These are phyloP conservation scores for Aspergillus avenaceus DNA, from an alignment of 495 filamentous ascomycete genomes.

Conservation along the genomic window DNA sequence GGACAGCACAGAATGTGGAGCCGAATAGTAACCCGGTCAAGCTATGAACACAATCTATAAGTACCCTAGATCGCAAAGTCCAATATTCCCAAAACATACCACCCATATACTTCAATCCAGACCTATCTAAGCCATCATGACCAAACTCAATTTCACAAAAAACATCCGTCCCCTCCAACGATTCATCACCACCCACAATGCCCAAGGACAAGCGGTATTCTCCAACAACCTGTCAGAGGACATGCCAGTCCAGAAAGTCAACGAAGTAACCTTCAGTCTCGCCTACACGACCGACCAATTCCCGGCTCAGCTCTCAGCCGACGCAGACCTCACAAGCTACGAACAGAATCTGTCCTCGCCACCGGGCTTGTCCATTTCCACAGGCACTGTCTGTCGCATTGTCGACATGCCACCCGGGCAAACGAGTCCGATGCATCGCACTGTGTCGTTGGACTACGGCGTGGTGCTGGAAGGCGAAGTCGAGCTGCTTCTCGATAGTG, in stretches of 20 bases:
- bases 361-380: slow-evolving; percentile 46
- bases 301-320: slow-evolving; percentile 47
- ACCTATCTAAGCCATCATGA: slow-evolving; percentile 11
- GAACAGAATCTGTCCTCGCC: slow-evolving; percentile 31
- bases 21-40: neutral
- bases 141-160: slow-evolving; percentile 20
- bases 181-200: slow-evolving; percentile 38
- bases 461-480: slow-evolving; percentile 68
- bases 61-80: too few species aligned
- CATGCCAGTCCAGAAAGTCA: slow-evolving; percentile 21
- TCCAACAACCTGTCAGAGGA: slow-evolving; percentile 17
- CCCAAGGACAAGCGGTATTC: slow-evolving; percentile 30
- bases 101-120: neutral
- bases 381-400: slow-evolving; percentile 48
- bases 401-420: slow-evolving; percentile 60
- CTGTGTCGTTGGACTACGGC: slow-evolving; percentile 67
- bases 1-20: neutral
- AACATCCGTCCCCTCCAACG: slow-evolving; percentile 31
- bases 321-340: slow-evolving; percentile 43
- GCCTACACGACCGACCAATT: slow-evolving; percentile 50
- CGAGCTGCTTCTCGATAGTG: slow-evolving; percentile 68
- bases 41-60: neutral
- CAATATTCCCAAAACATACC: neutral
- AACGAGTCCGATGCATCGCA: slow-evolving; percentile 66
- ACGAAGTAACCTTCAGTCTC: slow-evolving; percentile 27